Conservation (phyloP, 176 grass and related monocot species). For the Phyllostachys edulis region DNA sequence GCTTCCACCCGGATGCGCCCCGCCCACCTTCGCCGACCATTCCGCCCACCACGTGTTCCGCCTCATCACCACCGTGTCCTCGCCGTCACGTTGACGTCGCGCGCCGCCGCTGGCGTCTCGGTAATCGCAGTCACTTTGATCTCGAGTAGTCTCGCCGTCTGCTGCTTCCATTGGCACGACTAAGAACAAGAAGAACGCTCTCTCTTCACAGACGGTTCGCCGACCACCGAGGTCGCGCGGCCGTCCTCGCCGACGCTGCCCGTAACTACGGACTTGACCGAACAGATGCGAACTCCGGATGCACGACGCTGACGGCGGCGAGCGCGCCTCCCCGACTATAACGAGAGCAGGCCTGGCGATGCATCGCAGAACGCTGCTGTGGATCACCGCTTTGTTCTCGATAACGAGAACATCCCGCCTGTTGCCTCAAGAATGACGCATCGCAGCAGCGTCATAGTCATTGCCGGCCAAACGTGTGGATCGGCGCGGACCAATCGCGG, state of each 20-base stretch:
- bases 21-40: slow-evolving; percentile 34
- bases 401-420: slow-evolving; percentile 74
- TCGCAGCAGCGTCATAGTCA: slow-evolving; percentile 65
- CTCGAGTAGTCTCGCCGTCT: neutral
- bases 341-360: slow-evolving; percentile 70
- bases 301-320: neutral
- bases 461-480: slow-evolving; percentile 78
- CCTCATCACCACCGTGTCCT: slow-evolving; percentile 29
- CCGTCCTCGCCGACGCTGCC: slow-evolving; percentile 43
- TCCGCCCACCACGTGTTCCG: neutral
- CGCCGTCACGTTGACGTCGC: slow-evolving; percentile 12
- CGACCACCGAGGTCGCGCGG: slow-evolving; percentile 32
- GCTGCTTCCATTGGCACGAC: slow-evolving; percentile 23
- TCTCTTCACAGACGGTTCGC: slow-evolving; percentile 58
- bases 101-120: slow-evolving; percentile 28
- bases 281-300: slow-evolving; percentile 21
- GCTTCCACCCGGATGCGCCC: slow-evolving; percentile 34
- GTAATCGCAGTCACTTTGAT: slow-evolving; percentile 38
- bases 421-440: slow-evolving; percentile 58
- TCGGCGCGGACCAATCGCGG: neutral
- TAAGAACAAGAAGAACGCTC: slow-evolving; percentile 51
- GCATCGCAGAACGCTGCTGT: slow-evolving; percentile 77
- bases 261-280: slow-evolving; percentile 54
- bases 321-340: slow-evolving; percentile 46
- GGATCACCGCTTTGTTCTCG: slow-evolving; percentile 55